phyloP scores from a whole-genome alignment of 495 filamentous ascomycete species.

The Rostrohypoxylon terebratum region DNA sequence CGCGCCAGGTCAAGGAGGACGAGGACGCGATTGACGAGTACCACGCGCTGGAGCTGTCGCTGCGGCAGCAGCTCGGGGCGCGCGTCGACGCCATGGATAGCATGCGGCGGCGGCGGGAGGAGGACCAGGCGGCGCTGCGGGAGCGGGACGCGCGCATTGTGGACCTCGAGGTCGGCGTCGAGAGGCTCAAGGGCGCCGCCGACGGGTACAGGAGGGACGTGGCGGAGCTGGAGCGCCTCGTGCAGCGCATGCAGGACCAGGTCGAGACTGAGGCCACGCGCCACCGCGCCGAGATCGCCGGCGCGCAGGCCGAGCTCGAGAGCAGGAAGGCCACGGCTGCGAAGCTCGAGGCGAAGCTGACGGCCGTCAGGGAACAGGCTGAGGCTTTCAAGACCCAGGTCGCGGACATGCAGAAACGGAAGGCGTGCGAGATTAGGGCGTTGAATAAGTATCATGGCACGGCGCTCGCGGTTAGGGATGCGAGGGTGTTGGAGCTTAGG shows the following conservation, averaged over 20 bases:
- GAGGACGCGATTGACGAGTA: slow-evolving; percentile 70
- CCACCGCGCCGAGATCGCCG: slow-evolving; percentile 47
- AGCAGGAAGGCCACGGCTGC: slow-evolving; percentile 53
- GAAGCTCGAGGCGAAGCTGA: slow-evolving; percentile 50
- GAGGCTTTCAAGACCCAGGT: slow-evolving; percentile 54
- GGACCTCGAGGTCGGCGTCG: slow-evolving; percentile 69
- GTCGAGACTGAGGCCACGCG: slow-evolving; percentile 48
- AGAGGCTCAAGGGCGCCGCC: slow-evolving; percentile 70
- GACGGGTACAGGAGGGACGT: slow-evolving; percentile 74
- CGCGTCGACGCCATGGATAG: slow-evolving; percentile 57
- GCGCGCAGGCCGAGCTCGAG: slow-evolving; percentile 55
- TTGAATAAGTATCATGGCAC: slow-evolving; percentile 51
- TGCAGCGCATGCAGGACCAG: slow-evolving; percentile 69
- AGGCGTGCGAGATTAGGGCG: slow-evolving; percentile 55
- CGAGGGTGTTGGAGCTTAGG: slow-evolving; percentile 56
- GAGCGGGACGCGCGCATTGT: slow-evolving; percentile 61
- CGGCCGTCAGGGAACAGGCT: slow-evolving; percentile 42
- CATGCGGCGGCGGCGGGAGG: slow-evolving; percentile 58
- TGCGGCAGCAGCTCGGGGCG: slow-evolving; percentile 62
- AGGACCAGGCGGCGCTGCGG: not conserved
- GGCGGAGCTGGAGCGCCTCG: slow-evolving; percentile 68
- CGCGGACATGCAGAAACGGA: slow-evolving; percentile 55
- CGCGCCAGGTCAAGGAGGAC: slow-evolving; percentile 60
- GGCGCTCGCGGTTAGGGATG: slow-evolving; percentile 58
- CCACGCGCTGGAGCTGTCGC: slow-evolving; percentile 57